phyloP scores from a whole-genome alignment of 176 grass and related monocot species.

The Avena insularis region DNA sequence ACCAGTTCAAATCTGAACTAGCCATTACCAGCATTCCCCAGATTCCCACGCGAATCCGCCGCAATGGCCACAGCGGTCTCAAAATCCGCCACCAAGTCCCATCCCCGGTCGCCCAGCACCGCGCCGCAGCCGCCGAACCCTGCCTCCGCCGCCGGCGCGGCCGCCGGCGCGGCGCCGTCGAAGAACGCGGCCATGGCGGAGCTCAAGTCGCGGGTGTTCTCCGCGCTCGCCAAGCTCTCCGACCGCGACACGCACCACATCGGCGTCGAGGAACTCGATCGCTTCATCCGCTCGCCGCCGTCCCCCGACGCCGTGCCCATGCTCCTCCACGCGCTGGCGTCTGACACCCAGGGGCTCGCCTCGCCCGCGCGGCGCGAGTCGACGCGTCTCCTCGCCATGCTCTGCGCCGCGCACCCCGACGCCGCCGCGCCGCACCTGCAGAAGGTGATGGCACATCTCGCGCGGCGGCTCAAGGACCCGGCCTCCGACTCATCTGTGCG shows the following conservation, averaged over 20 bases:
- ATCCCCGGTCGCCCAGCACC: slow-evolving; percentile 49
- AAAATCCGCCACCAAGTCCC: slow-evolving; percentile 54
- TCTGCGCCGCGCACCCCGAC: slow-evolving; percentile 71
- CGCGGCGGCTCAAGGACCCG: slow-evolving; percentile 80
- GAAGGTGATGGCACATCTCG: slow-evolving; percentile 78
- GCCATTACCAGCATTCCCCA: slow-evolving; percentile 28
- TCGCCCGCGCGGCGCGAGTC: slow-evolving; percentile 70
- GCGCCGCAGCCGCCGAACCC: slow-evolving; percentile 43
- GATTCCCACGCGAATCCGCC: neutral
- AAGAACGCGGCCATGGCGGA: slow-evolving; percentile 82
- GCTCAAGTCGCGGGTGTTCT: slow-evolving; percentile 86
- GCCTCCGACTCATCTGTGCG: slow-evolving; percentile 78
- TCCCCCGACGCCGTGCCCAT: slow-evolving; percentile 82
- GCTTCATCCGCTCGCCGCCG: slow-evolving; percentile 76
- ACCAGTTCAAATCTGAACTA: neutral
- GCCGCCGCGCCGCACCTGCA: slow-evolving; percentile 64
- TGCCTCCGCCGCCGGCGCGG: neutral
- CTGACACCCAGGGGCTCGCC: slow-evolving; percentile 58
- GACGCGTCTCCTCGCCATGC: slow-evolving; percentile 65
- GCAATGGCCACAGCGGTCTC: slow-evolving; percentile 60
- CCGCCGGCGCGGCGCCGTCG: slow-evolving; percentile 31
- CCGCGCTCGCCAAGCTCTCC: slow-evolving; percentile 82
- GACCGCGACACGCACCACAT: slow-evolving; percentile 97
- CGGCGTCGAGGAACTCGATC: slow-evolving; percentile 86
- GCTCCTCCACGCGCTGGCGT: slow-evolving; percentile 73